Conservation (phyloP, 768 basidiomycete species). For the Bullera alba region DNA sequence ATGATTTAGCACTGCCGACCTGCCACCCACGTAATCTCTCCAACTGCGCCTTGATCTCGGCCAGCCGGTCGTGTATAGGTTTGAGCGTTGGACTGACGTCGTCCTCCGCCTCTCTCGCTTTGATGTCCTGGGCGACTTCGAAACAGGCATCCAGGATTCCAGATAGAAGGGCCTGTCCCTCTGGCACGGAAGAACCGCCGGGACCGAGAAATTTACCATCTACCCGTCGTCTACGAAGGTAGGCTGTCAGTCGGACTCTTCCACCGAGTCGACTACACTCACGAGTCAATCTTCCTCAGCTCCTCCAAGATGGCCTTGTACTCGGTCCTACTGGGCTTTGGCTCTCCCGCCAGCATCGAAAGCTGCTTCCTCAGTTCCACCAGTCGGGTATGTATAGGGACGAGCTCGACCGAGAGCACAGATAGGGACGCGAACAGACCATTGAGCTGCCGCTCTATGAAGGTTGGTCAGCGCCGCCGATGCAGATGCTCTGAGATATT, state of each 20-base stretch:
- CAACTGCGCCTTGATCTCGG: constrained; percentile 74
- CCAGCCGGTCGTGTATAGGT: constrained; percentile 87
- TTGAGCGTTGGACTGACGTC: constrained; percentile 77
- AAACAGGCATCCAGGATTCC: constrained; percentile 95
- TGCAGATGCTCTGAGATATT: background rate
- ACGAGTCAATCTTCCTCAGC: constrained; percentile 77
- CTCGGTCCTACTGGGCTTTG: constrained; percentile 71
- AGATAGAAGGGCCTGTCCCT: constrained; percentile 82
- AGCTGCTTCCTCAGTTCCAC: constrained; percentile 82
- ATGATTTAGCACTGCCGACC: background rate
- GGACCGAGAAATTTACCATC: constrained; percentile 93
- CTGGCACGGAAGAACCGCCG: constrained; percentile 72
- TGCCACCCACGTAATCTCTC: constrained; percentile 58
- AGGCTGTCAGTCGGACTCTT: background rate
- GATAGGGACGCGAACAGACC: constrained; percentile 77
- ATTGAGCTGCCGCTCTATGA: constrained; percentile 64
- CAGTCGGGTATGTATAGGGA: constrained; percentile 81
- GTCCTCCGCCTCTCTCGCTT: constrained; percentile 69
- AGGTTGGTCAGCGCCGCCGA: background rate
- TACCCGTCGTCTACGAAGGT: constrained; percentile 64
- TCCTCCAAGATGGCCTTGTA: constrained; percentile 87
- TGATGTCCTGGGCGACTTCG: constrained; percentile 90
- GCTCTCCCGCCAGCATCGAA: constrained; percentile 74
- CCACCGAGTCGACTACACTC: constrained; percentile 8
- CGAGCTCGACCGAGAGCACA: constrained; percentile 79